A percentile compares a stretch with the other conserved stretches of the same genome.
These are phyloP conservation scores for Priceomyces haplophilus DNA, from an alignment of 805 yeast genomes.

Conservation along the genomic window DNA sequence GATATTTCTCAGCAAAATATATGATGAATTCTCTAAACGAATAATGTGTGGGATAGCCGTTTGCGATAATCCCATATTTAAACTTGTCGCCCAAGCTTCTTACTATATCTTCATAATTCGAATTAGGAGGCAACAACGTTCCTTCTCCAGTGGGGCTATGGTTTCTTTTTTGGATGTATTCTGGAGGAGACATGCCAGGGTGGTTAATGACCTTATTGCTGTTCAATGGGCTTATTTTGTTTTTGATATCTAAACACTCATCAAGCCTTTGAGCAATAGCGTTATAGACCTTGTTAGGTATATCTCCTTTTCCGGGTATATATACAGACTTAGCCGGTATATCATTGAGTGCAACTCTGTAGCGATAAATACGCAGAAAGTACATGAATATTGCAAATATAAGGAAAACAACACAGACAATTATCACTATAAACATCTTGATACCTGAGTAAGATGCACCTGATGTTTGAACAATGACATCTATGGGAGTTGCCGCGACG, in stretches of 20 bases:
- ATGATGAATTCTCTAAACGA: slow-evolving; percentile 43
- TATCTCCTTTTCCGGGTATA: slow-evolving; percentile 62
- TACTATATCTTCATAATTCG: slow-evolving; percentile 51
- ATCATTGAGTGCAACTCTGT: slow-evolving; percentile 60
- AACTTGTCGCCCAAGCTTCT: slow-evolving; percentile 59
- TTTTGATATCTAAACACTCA: slow-evolving; percentile 27
- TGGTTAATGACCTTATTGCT: slow-evolving; percentile 27
- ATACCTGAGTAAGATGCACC: slow-evolving; percentile 59
- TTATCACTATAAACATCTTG: slow-evolving; percentile 77
- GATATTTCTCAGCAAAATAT: slow-evolving; percentile 23
- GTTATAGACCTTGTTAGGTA: slow-evolving; percentile 25
- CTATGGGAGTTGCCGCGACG: slow-evolving; percentile 72
- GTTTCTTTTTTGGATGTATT: slow-evolving; percentile 35
- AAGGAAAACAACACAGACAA: slow-evolving; percentile 62
- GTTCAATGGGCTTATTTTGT: slow-evolving; percentile 37
- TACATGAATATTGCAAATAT: slow-evolving; percentile 49
- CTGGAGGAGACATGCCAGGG: slow-evolving; percentile 43
- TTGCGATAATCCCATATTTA: slow-evolving; percentile 42
- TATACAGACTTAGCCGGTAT: slow-evolving; percentile 67
- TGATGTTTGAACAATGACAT: slow-evolving; percentile 62
- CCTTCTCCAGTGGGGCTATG: slow-evolving; percentile 13
- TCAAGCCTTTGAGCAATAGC: slow-evolving; percentile 24
- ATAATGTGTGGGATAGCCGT: slow-evolving; percentile 34
- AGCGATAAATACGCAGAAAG: slow-evolving; percentile 56
- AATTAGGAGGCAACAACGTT: slow-evolving; percentile 23